Conservation (phyloP, 805 yeast species). For the Ogataea pignaliae region DNA sequence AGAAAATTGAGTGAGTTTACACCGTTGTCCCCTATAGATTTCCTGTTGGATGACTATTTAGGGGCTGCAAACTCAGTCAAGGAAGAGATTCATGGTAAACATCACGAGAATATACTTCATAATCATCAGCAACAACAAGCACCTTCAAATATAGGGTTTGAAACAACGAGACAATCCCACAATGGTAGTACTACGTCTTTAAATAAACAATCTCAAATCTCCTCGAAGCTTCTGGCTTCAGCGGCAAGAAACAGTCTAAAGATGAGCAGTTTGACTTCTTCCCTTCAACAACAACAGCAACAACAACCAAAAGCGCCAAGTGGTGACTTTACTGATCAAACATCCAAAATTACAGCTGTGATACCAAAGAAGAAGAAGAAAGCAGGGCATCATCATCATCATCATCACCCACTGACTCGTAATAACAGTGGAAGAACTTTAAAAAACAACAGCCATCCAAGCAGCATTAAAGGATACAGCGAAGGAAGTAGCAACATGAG, state of each 20-base stretch:
- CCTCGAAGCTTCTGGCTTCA: neutral
- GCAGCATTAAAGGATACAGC: too few species aligned
- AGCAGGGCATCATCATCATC: too few species aligned
- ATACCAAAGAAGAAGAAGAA: too few species aligned
- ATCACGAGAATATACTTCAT: neutral
- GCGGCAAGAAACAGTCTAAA: slow-evolving; percentile 1
- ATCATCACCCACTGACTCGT: too few species aligned
- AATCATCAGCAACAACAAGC: neutral
- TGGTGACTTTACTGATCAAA: too few species aligned
- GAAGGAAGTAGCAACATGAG: too few species aligned
- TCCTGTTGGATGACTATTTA: slow-evolving; percentile 28
- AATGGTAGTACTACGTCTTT: too few species aligned
- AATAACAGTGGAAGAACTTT: too few species aligned
- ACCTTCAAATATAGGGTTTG: neutral
- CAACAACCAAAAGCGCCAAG: too few species aligned
- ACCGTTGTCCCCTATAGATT: slow-evolving; percentile 35
- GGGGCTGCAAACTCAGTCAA: slow-evolving; percentile 2
- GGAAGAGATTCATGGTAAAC: neutral
- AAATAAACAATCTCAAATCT: neutral
- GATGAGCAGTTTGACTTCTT: slow-evolving; percentile 2
- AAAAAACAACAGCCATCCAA: too few species aligned
- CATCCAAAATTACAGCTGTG: too few species aligned
- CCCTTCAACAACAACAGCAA: neutral
- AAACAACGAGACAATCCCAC: neutral
- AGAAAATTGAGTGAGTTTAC: slow-evolving; percentile 30